Evolutionary conservation across 257 asterid genomes (phyloP).

Genomic region (Solanum infundibuliforme): DNA sequence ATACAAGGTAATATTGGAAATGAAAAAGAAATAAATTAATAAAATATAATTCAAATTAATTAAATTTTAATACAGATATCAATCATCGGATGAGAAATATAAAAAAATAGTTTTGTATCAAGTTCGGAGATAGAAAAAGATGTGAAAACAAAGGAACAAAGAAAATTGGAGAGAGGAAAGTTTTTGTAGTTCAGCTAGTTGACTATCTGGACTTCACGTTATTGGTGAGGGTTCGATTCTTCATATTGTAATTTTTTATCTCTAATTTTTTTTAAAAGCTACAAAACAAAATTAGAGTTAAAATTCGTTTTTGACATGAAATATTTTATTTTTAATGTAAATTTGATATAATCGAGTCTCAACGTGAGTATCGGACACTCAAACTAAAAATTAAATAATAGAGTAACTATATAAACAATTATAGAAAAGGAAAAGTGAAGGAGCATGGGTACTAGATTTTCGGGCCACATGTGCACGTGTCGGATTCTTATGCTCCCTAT

Average conservation of each 20-base stretch:
- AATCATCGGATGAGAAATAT: background rate
- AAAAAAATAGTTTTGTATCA: background rate
- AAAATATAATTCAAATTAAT: background rate
- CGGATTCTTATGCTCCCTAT: background rate
- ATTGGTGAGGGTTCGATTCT: no score
- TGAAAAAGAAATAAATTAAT: background rate
- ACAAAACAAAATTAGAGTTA: background rate
- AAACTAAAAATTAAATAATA: background rate
- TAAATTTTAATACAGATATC: background rate
- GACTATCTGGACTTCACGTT: no score
- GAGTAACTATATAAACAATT: background rate
- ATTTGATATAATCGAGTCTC: background rate
- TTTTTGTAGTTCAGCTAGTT: no score
- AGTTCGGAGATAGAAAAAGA: background rate
- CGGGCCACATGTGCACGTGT: conserved; percentile 24
- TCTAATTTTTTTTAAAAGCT: no score
- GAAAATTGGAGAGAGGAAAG: background rate
- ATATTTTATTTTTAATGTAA: background rate
- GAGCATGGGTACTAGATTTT: conserved; percentile 13
- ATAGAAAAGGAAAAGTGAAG: background rate
- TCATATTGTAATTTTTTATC: no score
- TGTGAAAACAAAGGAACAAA: background rate
- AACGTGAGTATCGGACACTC: background rate
- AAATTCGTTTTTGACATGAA: background rate
- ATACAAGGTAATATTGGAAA: background rate